phyloP scores from a whole-genome alignment of 495 filamentous ascomycete species.

The Aspergillus steynii region DNA sequence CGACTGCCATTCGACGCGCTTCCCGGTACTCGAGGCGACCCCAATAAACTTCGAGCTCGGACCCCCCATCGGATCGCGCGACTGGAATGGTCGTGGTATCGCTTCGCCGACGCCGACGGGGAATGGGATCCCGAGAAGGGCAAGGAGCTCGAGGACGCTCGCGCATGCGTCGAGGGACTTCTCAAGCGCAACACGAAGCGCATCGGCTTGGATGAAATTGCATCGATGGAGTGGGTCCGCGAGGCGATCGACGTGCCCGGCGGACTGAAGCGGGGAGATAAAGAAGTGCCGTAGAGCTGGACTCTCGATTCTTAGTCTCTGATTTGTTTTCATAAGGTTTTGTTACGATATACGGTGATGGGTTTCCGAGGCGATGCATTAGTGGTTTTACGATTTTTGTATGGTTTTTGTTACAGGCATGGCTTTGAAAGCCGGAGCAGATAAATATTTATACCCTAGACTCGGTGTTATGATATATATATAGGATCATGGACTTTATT shows the following conservation, averaged over 20 bases:
- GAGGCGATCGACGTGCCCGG: constrained; percentile 70
- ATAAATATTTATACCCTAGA: constrained; percentile 1
- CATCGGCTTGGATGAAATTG: constrained; percentile 71
- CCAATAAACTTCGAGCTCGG: constrained; percentile 67
- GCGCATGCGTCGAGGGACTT: constrained; percentile 76
- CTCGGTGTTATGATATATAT: neutral
- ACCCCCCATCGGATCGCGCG: constrained; percentile 93
- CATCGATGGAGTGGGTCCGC: constrained; percentile 71
- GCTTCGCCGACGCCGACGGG: constrained; percentile 73
- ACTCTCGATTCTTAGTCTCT: constrained; percentile 23
- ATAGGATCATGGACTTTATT: no score
- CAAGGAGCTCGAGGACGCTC: constrained; percentile 67
- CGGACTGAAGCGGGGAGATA: constrained; percentile 68
- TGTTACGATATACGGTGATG: constrained; percentile 8
- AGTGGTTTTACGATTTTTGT: neutral
- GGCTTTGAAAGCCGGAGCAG: neutral
- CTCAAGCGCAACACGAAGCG: constrained; percentile 76
- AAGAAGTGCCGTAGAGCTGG: constrained; percentile 56
- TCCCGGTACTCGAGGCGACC: constrained; percentile 68
- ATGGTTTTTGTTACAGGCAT: neutral
- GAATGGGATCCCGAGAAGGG: constrained; percentile 65
- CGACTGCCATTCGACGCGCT: constrained; percentile 88
- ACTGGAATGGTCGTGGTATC: constrained; percentile 91
- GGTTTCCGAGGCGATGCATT: constrained; percentile 6
- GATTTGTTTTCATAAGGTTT: constrained; percentile 12